These are phyloP conservation scores for Heliamphora exappendiculata DNA, from an alignment of 148 eudicot genomes.

Conservation along the genomic window DNA sequence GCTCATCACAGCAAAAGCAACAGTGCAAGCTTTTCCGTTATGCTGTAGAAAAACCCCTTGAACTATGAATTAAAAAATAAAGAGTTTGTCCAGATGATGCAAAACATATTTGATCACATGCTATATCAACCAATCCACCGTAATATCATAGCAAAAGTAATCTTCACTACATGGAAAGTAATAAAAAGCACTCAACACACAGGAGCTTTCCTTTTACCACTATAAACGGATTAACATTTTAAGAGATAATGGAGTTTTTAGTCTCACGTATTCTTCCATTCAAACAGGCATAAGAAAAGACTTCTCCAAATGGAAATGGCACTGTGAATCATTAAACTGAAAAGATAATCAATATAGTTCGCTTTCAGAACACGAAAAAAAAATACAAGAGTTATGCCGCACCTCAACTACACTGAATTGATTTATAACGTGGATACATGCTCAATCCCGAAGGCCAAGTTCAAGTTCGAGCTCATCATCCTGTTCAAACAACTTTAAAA, in stretches of 20 bases:
- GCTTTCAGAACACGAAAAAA: not conserved
- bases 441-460: slow-evolving; percentile 84
- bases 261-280: not conserved
- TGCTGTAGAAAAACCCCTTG: not conserved
- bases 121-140: not conserved
- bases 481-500: slow-evolving; percentile 83
- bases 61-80: not conserved
- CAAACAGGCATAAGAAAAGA: not conserved
- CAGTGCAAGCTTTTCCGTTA: not conserved
- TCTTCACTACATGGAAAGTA: not conserved
- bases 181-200: not conserved
- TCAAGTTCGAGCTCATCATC: slow-evolving; percentile 94
- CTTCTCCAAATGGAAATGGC: not conserved
- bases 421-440: not conserved
- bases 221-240: not conserved
- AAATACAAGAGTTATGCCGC: not conserved
- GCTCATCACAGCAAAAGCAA: not conserved
- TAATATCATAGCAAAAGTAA: not conserved
- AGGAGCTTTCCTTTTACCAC: not conserved
- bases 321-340: not conserved
- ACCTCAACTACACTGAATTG: slow-evolving; percentile 22
- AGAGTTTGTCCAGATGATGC: not conserved
- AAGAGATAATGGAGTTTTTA: not conserved
- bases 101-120: not conserved
- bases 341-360: not conserved